Evolutionary conservation across 352 stramenopile species (phyloP).

Genomic region (Globisporangium acanthophoron): DNA sequence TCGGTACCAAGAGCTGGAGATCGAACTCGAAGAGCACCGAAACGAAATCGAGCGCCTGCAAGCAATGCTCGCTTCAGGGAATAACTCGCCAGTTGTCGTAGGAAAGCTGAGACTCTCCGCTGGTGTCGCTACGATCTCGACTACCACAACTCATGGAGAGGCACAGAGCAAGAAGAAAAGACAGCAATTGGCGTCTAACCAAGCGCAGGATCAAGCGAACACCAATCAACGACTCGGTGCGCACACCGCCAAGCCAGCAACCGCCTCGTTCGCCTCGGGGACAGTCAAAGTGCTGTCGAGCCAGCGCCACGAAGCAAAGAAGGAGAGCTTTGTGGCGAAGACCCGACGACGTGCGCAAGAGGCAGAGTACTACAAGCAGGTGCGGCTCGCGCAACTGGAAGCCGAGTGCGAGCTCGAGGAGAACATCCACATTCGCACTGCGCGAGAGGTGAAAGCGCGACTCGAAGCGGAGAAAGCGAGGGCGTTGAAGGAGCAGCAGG

Average conservation of each 20-base stretch:
- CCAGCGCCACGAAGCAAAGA: not conserved
- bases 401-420: conserved; percentile 71
- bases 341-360: conserved; percentile 44
- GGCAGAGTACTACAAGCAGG: conserved; percentile 61
- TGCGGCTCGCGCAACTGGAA: conserved; percentile 59
- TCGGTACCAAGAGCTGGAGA: conserved; percentile 54
- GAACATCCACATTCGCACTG: conserved; percentile 59
- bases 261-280: not conserved
- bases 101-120: conserved; percentile 44
- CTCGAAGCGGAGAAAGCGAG: conserved; percentile 14
- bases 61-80: conserved; percentile 16
- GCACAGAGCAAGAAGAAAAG: not conserved
- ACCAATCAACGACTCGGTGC: not conserved
- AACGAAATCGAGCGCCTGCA: conserved; percentile 47
- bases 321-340: conserved; percentile 54
- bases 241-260: not conserved
- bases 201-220: not conserved
- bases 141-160: not conserved
- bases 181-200: not conserved
- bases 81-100: conserved; percentile 13
- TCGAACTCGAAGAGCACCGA: conserved; percentile 57
- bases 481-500: conserved; percentile 14
- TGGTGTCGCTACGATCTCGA: not conserved
- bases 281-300: conserved; percentile 4
- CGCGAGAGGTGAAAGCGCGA: conserved; percentile 28